Conservation (phyloP, 164 flowering plant species). For the Nymphaea thermarum region DNA sequence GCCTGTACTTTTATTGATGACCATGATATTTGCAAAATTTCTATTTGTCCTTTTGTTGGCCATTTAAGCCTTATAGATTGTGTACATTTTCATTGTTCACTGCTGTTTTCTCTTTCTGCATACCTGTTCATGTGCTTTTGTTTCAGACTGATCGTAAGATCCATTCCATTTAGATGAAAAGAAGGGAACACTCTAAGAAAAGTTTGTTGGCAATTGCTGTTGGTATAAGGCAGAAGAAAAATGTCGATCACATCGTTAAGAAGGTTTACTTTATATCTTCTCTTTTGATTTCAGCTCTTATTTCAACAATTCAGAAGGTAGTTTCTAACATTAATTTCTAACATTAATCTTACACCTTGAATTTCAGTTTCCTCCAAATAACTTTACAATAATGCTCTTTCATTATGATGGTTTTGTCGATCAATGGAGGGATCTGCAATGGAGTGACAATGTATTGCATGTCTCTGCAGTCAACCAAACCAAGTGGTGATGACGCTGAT, state of each 20-base stretch:
- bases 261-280: slow-evolving; percentile 18
- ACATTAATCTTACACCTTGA: slow-evolving; percentile 3
- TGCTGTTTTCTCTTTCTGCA: neutral
- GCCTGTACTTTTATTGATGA: no score
- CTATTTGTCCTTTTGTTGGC: no score
- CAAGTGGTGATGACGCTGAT: slow-evolving; percentile 12
- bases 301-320: neutral
- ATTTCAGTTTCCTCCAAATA: slow-evolving; percentile 22
- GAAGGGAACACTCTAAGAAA: neutral
- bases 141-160: neutral
- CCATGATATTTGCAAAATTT: no score
- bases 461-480: slow-evolving; percentile 24
- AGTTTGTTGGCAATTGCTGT: slow-evolving; percentile 20
- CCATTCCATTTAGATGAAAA: neutral
- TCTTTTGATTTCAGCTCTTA: neutral
- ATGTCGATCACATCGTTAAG: slow-evolving; percentile 16
- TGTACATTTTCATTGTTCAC: neutral
- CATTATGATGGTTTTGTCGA: slow-evolving; percentile 26
- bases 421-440: slow-evolving; percentile 21
- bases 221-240: slow-evolving; percentile 22
- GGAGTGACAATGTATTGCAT: slow-evolving; percentile 19
- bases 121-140: neutral
- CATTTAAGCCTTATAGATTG: no score
- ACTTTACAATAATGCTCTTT: slow-evolving; percentile 19
- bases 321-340: neutral